Evolutionary conservation across 1,284 basidiomycete species (phyloP).

Genomic region (Ceratobasidium sp.): DNA sequence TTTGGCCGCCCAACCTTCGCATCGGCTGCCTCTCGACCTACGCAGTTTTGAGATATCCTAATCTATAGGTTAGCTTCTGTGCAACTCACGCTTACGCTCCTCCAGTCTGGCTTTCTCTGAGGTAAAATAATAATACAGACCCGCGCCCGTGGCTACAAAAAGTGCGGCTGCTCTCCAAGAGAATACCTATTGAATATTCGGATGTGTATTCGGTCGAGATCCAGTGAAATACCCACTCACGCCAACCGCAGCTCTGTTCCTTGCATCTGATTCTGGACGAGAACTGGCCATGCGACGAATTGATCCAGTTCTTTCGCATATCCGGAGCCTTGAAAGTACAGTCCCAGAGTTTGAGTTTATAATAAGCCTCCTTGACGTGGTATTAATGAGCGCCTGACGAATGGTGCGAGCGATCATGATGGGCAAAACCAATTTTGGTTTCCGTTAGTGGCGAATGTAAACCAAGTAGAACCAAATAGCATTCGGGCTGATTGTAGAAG

Average conservation of each 20-base stretch:
- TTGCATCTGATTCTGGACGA: slow-evolving; percentile 43
- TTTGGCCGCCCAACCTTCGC: slow-evolving; percentile 66
- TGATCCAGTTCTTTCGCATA: background rate
- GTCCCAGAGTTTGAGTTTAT: background rate
- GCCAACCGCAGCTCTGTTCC: slow-evolving; percentile 52
- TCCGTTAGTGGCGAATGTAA: background rate
- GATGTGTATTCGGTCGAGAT: background rate
- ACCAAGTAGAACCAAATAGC: background rate
- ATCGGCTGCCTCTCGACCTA: slow-evolving; percentile 49
- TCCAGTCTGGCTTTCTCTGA: slow-evolving; percentile 83
- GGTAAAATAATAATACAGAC: slow-evolving; percentile 88
- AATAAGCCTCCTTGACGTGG: background rate
- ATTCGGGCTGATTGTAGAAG: no score
- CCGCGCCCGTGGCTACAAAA: slow-evolving; percentile 83
- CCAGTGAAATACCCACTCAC: slow-evolving; percentile 33
- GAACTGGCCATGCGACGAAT: slow-evolving; percentile 16
- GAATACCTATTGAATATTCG: slow-evolving; percentile 69
- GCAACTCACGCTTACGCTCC: slow-evolving; percentile 69
- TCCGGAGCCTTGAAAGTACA: background rate
- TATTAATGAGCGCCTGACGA: background rate
- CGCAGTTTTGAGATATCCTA: no score
- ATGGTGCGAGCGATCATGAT: background rate
- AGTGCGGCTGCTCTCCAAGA: slow-evolving; percentile 83
- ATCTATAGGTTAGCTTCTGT: no score
- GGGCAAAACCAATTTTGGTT: background rate